These are phyloP conservation scores for Beauveria rudraprayagi DNA, from an alignment of 2,329 filamentous ascomycete genomes.

Conservation along the genomic window DNA sequence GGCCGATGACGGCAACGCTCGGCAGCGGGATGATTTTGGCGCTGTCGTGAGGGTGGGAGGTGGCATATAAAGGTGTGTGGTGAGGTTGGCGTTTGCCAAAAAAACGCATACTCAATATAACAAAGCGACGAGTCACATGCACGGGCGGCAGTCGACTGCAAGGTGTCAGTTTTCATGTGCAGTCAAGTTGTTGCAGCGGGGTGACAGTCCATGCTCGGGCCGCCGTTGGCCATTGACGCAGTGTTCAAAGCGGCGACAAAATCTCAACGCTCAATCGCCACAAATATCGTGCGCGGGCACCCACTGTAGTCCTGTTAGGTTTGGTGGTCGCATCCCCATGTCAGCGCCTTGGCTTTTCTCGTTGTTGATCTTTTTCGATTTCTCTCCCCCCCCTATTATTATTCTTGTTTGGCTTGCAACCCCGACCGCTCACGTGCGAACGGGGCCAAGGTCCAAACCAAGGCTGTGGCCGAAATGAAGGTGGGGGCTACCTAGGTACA, in stretches of 20 bases:
- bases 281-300: neutral
- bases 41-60: too few species aligned
- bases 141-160: neutral
- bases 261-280: neutral
- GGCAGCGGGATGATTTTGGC: neutral
- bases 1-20: neutral
- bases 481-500: neutral
- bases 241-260: neutral
- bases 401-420: neutral
- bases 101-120: too few species aligned
- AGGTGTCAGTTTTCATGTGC: neutral
- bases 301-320: neutral
- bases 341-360: too few species aligned
- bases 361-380: neutral
- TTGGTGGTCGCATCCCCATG: neutral
- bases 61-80: too few species aligned
- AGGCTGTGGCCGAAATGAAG: constrained; percentile 8
- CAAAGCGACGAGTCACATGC: neutral
- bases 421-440: constrained; percentile 7
- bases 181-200: neutral
- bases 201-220: neutral
- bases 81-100: neutral
- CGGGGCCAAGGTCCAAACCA: neutral
- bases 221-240: neutral
- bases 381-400: neutral